Conservation (phyloP, 2,329 filamentous ascomycete species). For the Alternaria infectoria region DNA sequence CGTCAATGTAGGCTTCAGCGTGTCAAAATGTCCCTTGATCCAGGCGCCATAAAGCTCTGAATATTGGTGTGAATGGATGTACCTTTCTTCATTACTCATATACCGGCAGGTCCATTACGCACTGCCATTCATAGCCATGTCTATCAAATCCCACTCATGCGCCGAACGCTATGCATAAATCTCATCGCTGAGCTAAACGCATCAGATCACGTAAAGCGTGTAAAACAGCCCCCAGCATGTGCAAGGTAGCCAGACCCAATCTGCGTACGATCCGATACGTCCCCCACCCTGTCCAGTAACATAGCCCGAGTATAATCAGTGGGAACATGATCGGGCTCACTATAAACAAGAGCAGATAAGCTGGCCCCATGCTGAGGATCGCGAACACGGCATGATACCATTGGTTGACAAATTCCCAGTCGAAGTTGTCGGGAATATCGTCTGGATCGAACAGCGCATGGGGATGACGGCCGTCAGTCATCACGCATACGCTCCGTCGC, state of each 20-base stretch:
- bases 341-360: constrained; percentile 1
- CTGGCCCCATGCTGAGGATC: constrained; percentile 4
- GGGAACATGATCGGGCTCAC: not conserved
- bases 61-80: not conserved
- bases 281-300: not conserved
- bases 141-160: not conserved
- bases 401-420: not conserved
- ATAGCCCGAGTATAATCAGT: not conserved
- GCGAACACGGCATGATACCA: not conserved
- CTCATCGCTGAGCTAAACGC: not conserved
- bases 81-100: not conserved
- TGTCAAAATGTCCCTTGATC: not conserved
- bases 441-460: not conserved
- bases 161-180: constrained; percentile 1
- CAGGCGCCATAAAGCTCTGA: not conserved
- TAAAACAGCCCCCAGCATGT: not conserved
- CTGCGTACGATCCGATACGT: not conserved
- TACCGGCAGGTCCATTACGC: not conserved
- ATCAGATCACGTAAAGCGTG: not conserved
- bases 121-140: not conserved
- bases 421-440: not conserved
- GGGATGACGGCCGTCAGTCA: not conserved
- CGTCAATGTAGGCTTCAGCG: not conserved
- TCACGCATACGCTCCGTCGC: not conserved
- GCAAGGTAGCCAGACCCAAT: not conserved